A percentile compares a stretch with the other conserved stretches of the same genome.
Evolutionary conservation across 2,329 filamentous ascomycete genomes (phyloP).

Genomic region (Exophiala sp.): DNA sequence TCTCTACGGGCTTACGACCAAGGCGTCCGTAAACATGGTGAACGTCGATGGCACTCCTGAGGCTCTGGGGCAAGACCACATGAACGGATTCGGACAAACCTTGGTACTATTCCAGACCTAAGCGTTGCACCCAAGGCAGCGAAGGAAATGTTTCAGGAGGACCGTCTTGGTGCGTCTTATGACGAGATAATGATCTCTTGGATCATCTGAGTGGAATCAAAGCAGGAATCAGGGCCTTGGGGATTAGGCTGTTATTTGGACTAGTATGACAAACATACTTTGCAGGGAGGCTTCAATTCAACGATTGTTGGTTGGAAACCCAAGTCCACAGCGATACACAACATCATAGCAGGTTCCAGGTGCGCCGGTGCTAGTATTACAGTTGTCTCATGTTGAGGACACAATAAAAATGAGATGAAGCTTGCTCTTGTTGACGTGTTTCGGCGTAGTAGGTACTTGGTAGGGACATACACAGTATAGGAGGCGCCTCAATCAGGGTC

Average conservation of each 20-base stretch:
- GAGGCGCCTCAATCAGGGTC: no score
- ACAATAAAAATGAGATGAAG: not conserved
- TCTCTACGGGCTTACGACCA: conserved; percentile 66
- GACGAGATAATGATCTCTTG: not conserved
- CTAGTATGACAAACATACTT: conserved; percentile 3
- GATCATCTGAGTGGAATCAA: not conserved
- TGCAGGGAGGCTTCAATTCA: conserved; percentile 4
- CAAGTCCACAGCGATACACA: conserved; percentile 14
- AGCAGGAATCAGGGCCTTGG: not conserved
- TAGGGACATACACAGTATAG: no score
- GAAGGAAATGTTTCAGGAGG: no score
- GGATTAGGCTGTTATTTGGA: conserved; percentile 2
- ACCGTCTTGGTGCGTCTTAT: not conserved
- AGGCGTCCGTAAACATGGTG: conserved; percentile 69
- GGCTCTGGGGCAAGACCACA: conserved; percentile 56
- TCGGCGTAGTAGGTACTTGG: no score
- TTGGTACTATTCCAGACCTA: conserved; percentile 47
- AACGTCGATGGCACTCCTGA: conserved; percentile 52
- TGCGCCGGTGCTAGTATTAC: not conserved
- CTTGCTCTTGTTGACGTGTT: not conserved
- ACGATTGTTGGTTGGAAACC: conserved; percentile 1
- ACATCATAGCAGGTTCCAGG: not conserved
- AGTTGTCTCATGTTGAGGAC: not conserved
- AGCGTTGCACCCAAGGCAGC: no score
- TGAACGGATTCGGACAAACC: conserved; percentile 60